Evolutionary conservation across 164 flowering plant species (phyloP), one percentile per base, ranked within the genome.

Genomic region (Stephania yunnanensis): DNA sequence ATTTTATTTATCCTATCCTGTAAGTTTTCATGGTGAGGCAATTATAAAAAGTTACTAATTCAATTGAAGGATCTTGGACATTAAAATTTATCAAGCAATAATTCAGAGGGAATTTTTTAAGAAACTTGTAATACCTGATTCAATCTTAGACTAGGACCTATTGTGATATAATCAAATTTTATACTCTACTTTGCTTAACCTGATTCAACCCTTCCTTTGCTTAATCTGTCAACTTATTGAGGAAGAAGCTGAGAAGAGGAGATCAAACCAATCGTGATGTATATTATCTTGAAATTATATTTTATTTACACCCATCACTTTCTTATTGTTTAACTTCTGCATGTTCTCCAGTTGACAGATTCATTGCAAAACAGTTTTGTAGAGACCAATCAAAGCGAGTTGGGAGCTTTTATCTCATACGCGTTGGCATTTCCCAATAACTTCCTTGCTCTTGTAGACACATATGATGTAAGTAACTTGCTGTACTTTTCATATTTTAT

Each of bases 331-430:
- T 36, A 70, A 22, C 55, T 10, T 53, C 7, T 70, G 17, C 50
- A 13, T 74, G 71, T 15, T 73, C 75, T 83, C 75, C 92, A 94
- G 98, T 77, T 89, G 89, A 83, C 88, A 77, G 61, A 71, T 63
- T 83, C 88, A 73, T 82, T 89, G 22, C 84, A 77, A 73, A 95
- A 91, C 73, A 81, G 77, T 80, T 92, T 91, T 82, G 90, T 93
- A 70, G 99, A 94, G 87, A 96, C 98, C 64, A 96, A 94, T 84
- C 95, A 90, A 80, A 96, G 99, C 72, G 99, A 96, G 85, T 82
- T 96, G 73, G 97, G 97, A 77, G 99, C 99, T 69, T 96, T 96
- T 80, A 87, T 86, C n/a, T 96, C 99, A 13, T 96, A 96, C 84
- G 99, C 98, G 20, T 82, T 96, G 86, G 98, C 99, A 58, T 94